Evolutionary conservation across 169 alveolate genomes (phyloP).

Genomic region (Ichthyophthirius multifiliis): DNA sequence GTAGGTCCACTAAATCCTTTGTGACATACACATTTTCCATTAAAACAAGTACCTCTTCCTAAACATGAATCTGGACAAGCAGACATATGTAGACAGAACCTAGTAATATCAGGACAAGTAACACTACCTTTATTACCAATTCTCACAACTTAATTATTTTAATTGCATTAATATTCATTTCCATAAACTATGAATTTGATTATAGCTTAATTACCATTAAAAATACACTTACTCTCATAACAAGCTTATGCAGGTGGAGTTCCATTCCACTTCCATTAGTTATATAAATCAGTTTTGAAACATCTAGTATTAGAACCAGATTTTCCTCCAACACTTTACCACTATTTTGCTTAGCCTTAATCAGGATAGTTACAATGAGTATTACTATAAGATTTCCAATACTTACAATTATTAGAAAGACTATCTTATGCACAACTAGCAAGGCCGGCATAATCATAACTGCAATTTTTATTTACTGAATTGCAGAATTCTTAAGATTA

Average conservation of each 20-base stretch:
- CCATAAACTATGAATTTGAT: not conserved
- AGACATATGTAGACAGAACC: not conserved
- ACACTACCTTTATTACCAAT: not conserved
- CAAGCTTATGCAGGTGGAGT: not conserved
- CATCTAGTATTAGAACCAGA: not conserved
- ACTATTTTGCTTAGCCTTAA: not conserved
- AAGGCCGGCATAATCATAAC: not conserved
- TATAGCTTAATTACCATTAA: not conserved
- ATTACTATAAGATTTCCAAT: not conserved
- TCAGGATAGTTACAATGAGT: slow-evolving; percentile 1
- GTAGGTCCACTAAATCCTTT: not conserved
- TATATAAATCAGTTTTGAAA: not conserved
- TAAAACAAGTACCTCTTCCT: not conserved
- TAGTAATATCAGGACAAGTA: not conserved
- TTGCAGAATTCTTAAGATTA: not conserved
- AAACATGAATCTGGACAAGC: not conserved
- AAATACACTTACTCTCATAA: not conserved
- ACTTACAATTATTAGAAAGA: not conserved
- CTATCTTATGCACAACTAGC: not conserved
- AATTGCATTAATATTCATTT: not conserved
- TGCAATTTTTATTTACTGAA: not conserved
- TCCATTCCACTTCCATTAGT: too few species aligned
- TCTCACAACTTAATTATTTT: not conserved
- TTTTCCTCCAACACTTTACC: not conserved
- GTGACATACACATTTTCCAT: not conserved